Base-by-base conservation (phyloP, 2,329 filamentous ascomycete species). In the Penicillium brasilianum region DNA sequence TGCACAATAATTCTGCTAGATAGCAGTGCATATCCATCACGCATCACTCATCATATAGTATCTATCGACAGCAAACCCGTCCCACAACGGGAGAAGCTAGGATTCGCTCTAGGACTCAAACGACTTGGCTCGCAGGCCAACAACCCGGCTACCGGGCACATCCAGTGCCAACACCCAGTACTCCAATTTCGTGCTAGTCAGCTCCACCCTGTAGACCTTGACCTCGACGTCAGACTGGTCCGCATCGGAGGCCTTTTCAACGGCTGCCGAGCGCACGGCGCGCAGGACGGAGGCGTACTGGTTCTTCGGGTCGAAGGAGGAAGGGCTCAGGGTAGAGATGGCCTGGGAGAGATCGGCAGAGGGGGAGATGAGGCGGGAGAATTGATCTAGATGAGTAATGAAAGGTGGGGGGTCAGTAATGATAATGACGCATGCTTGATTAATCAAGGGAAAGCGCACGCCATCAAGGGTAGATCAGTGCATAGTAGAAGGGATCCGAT, bases 101-200 rank as follows among this genome's bases (percentile, higher is more conserved):
- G n/a, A 28, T 18, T 46, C 43, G 14, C 30, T 41, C 18, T 72
- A 90, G 70, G 84, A 87, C 83, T 97, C 93, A 64, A 96, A 83
- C 28, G 89, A 87, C 78, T 92, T 80, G 11, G 89, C 91, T 83
- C 92, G 94, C 58, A 90, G 83, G 14, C 93, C 93, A 8, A 97
- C 87, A 61, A 97, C 71, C 77, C 83, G 85, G 18, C 82, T 84
- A 13, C 83, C 84, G 54, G 84, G 80, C 16, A 78, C 78, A 70
- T 88, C 83, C 67, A 90, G 74, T 22, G 86, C 87, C 50, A 97
- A 80, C 60, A 97, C 80, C 84, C 89, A 97, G 77, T 96, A 96
- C 78, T 96, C 91, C 14, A 84, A 83, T 72, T 89, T 84, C 28
- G 88, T 86, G 13, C 81, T 80, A 48, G 85, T 87, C 69, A 86